Evolutionary conservation across 2,329 filamentous ascomycete genomes (phyloP).

Genomic region (Thielaviopsis euricoi): DNA sequence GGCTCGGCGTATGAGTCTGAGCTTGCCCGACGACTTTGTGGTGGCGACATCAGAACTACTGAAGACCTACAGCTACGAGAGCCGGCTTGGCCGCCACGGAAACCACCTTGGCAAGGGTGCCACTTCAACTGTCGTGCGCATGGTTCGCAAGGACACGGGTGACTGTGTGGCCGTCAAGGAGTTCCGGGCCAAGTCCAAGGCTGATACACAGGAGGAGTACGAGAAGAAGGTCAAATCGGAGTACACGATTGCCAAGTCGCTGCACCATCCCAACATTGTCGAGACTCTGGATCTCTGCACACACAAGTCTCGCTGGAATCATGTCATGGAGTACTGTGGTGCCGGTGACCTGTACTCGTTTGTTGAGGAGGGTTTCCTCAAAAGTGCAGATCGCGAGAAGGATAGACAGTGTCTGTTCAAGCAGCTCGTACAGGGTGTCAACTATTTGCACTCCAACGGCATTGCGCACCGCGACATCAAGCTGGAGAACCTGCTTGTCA

Average conservation of each 20-base stretch:
- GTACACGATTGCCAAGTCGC: slow-evolving; percentile 70
- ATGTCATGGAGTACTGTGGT: slow-evolving; percentile 85
- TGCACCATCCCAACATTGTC: slow-evolving; percentile 78
- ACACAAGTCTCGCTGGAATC: slow-evolving; percentile 63
- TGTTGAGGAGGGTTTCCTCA: slow-evolving; percentile 55
- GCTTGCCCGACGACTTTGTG: slow-evolving; percentile 55
- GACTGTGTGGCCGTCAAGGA: slow-evolving; percentile 77
- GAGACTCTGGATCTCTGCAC: slow-evolving; percentile 62
- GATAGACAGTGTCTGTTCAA: slow-evolving; percentile 79
- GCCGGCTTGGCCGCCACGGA: slow-evolving; percentile 53
- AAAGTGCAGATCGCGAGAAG: slow-evolving; percentile 41
- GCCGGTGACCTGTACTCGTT: slow-evolving; percentile 67
- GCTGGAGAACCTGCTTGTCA: slow-evolving; percentile 70
- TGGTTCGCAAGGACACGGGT: slow-evolving; percentile 51
- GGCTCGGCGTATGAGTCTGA: slow-evolving; percentile 59
- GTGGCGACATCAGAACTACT: slow-evolving; percentile 54
- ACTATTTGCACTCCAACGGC: slow-evolving; percentile 66
- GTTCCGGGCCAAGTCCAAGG: slow-evolving; percentile 55
- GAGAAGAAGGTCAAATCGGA: slow-evolving; percentile 84
- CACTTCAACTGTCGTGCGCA: slow-evolving; percentile 66
- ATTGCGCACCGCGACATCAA: slow-evolving; percentile 89
- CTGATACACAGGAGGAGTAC: slow-evolving; percentile 59
- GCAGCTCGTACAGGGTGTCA: slow-evolving; percentile 67
- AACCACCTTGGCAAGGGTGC: slow-evolving; percentile 69
- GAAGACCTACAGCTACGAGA: slow-evolving; percentile 53